A percentile compares a stretch with the other conserved stretches of the same genome.
Conservation (phyloP, 306 rosid species). For the Delonix regia region DNA sequence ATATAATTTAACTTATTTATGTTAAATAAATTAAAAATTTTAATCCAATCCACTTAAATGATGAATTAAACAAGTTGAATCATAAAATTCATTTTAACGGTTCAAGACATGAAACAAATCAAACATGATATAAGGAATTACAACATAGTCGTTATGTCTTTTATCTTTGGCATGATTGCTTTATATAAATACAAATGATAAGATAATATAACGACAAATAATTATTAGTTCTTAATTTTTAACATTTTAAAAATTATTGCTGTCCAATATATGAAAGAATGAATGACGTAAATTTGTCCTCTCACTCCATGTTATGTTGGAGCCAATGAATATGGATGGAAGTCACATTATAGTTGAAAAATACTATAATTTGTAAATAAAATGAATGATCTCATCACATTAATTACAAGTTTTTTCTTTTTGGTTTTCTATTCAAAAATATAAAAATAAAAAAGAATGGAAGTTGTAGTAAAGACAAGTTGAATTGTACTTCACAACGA, state of each 20-base stretch:
- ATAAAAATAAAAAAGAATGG: not conserved
- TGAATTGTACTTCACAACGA: constrained; percentile 8
- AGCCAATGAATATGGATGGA: not conserved
- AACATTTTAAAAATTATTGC: not conserved
- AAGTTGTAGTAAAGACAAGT: not conserved
- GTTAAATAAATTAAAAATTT: no score
- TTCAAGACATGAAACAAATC: no score
- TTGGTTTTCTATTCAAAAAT: not conserved
- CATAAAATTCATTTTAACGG: no score
- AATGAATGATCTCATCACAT: not conserved
- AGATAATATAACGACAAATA: not conserved
- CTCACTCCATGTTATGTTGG: not conserved
- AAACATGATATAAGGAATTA: no score
- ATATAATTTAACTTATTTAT: no score
- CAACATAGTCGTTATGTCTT: no score
- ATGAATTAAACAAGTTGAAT: no score
- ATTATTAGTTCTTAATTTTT: not conserved
- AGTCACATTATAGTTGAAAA: not conserved
- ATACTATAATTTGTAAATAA: not conserved
- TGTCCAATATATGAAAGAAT: no score
- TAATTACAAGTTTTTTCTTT: not conserved
- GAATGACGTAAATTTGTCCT: not conserved
- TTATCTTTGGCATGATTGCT: not conserved
- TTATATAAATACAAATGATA: not conserved
- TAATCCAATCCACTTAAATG: no score